Evolutionary conservation across 148 eudicot genomes (phyloP).

Genomic region (Cornus florida): DNA sequence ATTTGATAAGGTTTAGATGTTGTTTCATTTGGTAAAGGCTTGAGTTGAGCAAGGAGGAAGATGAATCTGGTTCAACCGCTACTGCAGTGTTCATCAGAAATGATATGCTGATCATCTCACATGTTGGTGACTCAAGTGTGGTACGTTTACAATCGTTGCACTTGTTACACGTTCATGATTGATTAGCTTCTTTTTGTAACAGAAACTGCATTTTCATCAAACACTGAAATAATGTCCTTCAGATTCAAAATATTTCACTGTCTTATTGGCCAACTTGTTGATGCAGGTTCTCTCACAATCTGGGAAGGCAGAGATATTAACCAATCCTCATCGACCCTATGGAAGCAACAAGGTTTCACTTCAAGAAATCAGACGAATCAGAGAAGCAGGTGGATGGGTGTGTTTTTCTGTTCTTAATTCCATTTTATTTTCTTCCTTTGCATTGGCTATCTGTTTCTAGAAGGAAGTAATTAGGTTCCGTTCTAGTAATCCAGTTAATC

Average conservation of each 20-base stretch:
- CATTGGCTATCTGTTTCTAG: neutral
- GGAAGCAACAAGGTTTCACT: constrained; percentile 75
- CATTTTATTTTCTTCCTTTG: neutral
- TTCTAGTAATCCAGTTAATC: constrained; percentile 2
- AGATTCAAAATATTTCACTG: neutral
- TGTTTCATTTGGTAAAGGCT: constrained; percentile 75
- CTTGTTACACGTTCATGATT: neutral
- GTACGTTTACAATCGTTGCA: constrained; percentile 35
- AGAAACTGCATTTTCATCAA: neutral
- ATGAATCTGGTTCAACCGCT: constrained; percentile 93
- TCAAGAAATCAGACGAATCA: constrained; percentile 77
- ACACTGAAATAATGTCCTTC: neutral
- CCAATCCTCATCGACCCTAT: constrained; percentile 89
- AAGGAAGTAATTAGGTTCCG: neutral
- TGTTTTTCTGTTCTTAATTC: constrained; percentile 42
- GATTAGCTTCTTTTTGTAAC: neutral
- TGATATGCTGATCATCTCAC: constrained; percentile 67
- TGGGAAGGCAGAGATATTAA: constrained; percentile 79
- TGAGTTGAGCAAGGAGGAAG: constrained; percentile 48
- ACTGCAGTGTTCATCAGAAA: constrained; percentile 64
- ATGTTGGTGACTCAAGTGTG: constrained; percentile 90
- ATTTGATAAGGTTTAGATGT: constrained; percentile 44
- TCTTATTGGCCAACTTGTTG: neutral
- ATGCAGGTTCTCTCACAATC: constrained; percentile 77
- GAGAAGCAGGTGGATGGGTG: constrained; percentile 99